phyloP scores from a whole-genome alignment of 106 monocot species.

The Allium cepa region DNA sequence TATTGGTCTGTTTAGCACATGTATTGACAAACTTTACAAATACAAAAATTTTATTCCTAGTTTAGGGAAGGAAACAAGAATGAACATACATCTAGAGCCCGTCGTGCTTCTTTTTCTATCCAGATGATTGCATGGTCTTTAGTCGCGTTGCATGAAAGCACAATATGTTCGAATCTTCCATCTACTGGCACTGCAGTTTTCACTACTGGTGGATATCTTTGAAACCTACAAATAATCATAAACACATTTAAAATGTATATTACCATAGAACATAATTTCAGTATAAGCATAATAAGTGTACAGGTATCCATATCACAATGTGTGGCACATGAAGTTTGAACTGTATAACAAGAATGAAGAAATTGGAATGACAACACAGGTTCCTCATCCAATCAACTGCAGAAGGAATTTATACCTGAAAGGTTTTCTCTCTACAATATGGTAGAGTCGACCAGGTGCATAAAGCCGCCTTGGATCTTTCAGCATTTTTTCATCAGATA shows the following conservation, averaged over 20 bases:
- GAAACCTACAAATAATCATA: conserved; percentile 28
- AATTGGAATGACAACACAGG: too few species aligned
- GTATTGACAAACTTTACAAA: too few species aligned
- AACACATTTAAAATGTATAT: too few species aligned
- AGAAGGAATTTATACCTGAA: conserved; percentile 41
- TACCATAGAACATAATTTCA: too few species aligned
- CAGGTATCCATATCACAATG: too few species aligned
- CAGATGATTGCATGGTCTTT: conserved; percentile 77
- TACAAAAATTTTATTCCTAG: too few species aligned
- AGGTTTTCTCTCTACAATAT: conserved; percentile 91
- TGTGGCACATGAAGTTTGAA: too few species aligned
- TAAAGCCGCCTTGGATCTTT: conserved; percentile 87
- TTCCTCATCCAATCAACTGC: background rate
- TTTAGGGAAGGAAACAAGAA: background rate
- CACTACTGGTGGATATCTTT: conserved; percentile 58
- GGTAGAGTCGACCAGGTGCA: conserved; percentile 86
- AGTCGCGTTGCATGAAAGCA: conserved; percentile 74
- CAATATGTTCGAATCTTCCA: conserved; percentile 71
- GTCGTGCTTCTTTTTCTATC: conserved; percentile 75
- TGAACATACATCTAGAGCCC: conserved; percentile 49
- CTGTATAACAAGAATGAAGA: too few species aligned
- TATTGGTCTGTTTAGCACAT: too few species aligned
- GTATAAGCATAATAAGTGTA: too few species aligned
- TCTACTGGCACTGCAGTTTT: conserved; percentile 81
- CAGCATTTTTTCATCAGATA: conserved; percentile 56